Evolutionary conservation across 2,329 filamentous ascomycete genomes (phyloP).

Genomic region (Talaromyces sp.): DNA sequence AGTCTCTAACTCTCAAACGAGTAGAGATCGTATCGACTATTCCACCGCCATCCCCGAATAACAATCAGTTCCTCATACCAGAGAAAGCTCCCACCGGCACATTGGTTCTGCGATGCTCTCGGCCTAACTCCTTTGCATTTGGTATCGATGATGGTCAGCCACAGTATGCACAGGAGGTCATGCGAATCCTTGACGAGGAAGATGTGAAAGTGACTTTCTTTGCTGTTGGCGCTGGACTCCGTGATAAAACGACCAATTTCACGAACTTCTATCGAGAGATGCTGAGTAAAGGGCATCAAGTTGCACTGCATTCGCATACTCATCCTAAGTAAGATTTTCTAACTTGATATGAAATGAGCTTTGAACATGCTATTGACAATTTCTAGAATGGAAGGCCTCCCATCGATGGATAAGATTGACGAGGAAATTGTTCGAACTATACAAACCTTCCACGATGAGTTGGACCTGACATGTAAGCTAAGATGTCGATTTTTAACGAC

Average conservation of each 20-base stretch:
- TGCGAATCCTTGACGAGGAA: constrained; percentile 63
- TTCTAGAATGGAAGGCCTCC: constrained; percentile 41
- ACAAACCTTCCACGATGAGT: constrained; percentile 30
- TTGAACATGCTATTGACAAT: neutral
- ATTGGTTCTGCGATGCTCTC: constrained; percentile 65
- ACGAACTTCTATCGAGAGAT: constrained; percentile 67
- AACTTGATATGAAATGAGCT: neutral
- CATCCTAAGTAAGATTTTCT: constrained; percentile 58
- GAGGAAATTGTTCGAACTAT: constrained; percentile 40
- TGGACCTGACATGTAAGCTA: constrained; percentile 39
- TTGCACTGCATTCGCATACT: constrained; percentile 69
- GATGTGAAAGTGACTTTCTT: constrained; percentile 71
- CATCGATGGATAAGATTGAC: constrained; percentile 37
- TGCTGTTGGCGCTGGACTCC: constrained; percentile 66
- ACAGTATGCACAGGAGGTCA: constrained; percentile 60
- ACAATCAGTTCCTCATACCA: constrained; percentile 54
- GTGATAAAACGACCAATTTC: constrained; percentile 62
- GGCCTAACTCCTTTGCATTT: constrained; percentile 71
- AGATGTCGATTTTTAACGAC: too few relatives aligned
- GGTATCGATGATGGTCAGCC: constrained; percentile 72
- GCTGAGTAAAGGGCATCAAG: constrained; percentile 64
- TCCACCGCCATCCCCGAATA: constrained; percentile 39
- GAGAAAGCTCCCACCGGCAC: constrained; percentile 63
- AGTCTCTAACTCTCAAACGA: constrained; percentile 55
- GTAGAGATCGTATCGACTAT: constrained; percentile 64